phyloP scores from a whole-genome alignment of 2,329 filamentous ascomycete genomes.

The Lachnellula cervina region DNA sequence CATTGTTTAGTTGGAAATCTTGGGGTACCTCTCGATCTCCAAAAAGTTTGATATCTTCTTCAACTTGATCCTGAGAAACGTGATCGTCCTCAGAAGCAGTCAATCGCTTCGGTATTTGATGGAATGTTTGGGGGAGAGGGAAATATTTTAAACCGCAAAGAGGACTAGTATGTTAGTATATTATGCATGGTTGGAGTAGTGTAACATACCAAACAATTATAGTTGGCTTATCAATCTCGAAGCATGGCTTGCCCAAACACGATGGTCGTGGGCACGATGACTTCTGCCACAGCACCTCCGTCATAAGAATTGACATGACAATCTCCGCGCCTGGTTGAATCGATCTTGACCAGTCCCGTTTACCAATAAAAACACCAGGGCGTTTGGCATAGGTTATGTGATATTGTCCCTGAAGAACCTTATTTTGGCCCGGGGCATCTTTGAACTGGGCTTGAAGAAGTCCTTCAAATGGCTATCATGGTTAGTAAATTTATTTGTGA shows the following conservation, averaged over 20 bases:
- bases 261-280: neutral
- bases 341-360: neutral
- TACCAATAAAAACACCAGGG: neutral
- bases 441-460: neutral
- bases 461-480: neutral
- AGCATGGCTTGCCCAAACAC: neutral
- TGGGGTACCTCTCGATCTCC: neutral
- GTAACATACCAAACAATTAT: neutral
- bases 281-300: neutral
- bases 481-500: neutral
- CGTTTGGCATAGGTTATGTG: neutral
- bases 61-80: neutral
- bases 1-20: neutral
- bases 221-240: neutral
- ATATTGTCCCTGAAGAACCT: neutral
- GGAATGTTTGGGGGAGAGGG: neutral
- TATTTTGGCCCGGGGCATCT: neutral
- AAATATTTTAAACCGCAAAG: neutral
- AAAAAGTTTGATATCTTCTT: neutral
- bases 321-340: neutral
- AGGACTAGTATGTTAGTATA: neutral
- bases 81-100: neutral
- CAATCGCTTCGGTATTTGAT: neutral
- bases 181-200: neutral
- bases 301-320: constrained; percentile 1